Conservation (phyloP, 1,284 basidiomycete genomes). For the Athelia sp. region DNA sequence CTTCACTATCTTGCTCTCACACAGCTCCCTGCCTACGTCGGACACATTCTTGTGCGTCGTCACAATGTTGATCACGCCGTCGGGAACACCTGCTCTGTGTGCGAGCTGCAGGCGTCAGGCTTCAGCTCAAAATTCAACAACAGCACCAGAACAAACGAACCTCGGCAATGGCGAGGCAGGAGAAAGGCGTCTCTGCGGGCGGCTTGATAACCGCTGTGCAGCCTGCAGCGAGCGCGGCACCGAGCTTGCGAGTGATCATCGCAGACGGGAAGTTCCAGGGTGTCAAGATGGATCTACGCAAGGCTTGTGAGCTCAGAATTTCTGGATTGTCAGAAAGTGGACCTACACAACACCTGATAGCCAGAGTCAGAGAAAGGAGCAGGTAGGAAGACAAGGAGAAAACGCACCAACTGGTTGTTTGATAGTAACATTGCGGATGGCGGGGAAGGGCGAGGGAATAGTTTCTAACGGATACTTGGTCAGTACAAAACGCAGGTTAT, state of each 20-base stretch:
- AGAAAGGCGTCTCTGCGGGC: conserved; percentile 93
- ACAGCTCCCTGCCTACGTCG: conserved; percentile 82
- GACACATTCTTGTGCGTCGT: conserved; percentile 79
- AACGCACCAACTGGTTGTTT: conserved; percentile 87
- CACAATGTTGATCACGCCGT: conserved; percentile 93
- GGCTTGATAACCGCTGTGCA: conserved; percentile 97
- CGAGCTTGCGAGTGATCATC: conserved; percentile 90
- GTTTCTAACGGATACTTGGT: conserved; percentile 48
- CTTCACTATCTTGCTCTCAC: conserved; percentile 68
- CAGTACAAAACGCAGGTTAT: not conserved
- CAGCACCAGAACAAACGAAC: conserved; percentile 28
- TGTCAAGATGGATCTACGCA: conserved; percentile 64
- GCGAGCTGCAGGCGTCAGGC: conserved; percentile 50
- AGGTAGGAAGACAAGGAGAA: not conserved
- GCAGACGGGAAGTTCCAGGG: conserved; percentile 95
- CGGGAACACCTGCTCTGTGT: conserved; percentile 85
- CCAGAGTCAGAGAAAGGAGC: conserved; percentile 1
- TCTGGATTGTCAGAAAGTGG: not conserved
- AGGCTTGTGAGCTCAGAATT: not conserved
- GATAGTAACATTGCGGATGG: conserved; percentile 83
- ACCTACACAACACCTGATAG: conserved; percentile 55
- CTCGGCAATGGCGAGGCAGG: conserved; percentile 84
- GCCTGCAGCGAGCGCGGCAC: conserved; percentile 88
- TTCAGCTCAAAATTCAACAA: conserved; percentile 1
- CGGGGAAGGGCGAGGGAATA: conserved; percentile 73